These are phyloP conservation scores for Chalciporus sp. DNA, from an alignment of 1,284 basidiomycete genomes.

Conservation along the genomic window DNA sequence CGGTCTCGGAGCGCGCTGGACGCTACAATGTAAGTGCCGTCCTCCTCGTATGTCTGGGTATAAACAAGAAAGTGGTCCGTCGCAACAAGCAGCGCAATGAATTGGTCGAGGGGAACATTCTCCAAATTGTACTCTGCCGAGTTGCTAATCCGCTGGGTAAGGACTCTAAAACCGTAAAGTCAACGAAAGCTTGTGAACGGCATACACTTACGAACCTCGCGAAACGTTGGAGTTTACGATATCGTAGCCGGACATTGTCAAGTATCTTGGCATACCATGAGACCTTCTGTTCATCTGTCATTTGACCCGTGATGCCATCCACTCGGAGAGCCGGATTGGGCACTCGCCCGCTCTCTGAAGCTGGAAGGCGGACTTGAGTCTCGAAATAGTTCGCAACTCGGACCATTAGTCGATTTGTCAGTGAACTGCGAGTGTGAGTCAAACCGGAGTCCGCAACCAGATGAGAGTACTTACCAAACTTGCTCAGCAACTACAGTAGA, in stretches of 20 bases:
- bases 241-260: constrained; percentile 90
- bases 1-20: constrained; percentile 82
- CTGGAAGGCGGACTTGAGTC: constrained; percentile 84
- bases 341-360: constrained; percentile 22
- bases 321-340: constrained; percentile 29
- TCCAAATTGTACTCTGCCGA: constrained; percentile 93
- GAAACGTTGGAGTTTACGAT: constrained; percentile 93
- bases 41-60: constrained; percentile 86
- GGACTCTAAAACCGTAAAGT: constrained; percentile 50
- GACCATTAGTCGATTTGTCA: constrained; percentile 89
- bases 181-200: constrained; percentile 2
- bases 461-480: constrained; percentile 66
- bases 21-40: constrained; percentile 94
- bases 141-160: constrained; percentile 90
- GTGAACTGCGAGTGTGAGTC: constrained; percentile 50
- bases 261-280: constrained; percentile 93
- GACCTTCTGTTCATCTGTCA: constrained; percentile 83
- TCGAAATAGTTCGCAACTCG: constrained; percentile 94
- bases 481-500: constrained; percentile 94
- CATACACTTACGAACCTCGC: constrained; percentile 60
- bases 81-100: constrained; percentile 82
- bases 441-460: background rate
- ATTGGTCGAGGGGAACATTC: constrained; percentile 74
- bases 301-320: constrained; percentile 38
- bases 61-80: constrained; percentile 96